phyloP scores from a whole-genome alignment of 331 rosid genomes.

The Malus hybrid region DNA sequence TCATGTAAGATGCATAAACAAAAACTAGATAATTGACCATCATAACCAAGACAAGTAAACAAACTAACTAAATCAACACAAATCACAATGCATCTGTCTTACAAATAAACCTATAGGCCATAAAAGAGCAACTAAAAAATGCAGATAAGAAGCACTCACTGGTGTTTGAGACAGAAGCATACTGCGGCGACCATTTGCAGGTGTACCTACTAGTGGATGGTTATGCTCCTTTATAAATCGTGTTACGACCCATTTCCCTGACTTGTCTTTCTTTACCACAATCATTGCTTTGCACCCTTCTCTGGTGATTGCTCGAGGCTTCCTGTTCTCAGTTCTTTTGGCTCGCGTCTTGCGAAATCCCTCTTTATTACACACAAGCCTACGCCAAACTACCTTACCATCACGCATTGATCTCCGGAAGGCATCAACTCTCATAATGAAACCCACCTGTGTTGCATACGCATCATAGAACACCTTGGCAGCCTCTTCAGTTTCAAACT shows the following conservation, averaged over 20 bases:
- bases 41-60: not conserved
- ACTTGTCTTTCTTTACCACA: constrained; percentile 35
- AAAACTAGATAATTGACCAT: not conserved
- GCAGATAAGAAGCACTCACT: constrained; percentile 18
- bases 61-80: not conserved
- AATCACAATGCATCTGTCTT: not conserved
- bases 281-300: constrained; percentile 53
- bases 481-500: constrained; percentile 42
- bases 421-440: constrained; percentile 45
- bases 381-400: constrained; percentile 48
- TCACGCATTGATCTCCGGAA: constrained; percentile 46
- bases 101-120: not conserved
- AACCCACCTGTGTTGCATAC: constrained; percentile 38
- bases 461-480: constrained; percentile 42
- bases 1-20: not conserved
- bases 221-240: constrained; percentile 38
- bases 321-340: constrained; percentile 38
- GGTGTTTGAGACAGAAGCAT: constrained; percentile 38
- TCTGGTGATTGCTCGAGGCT: constrained; percentile 42
- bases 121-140: not conserved
- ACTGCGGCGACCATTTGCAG: constrained; percentile 35
- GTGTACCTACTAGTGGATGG: constrained; percentile 39
- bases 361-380: constrained; percentile 47
- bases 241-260: constrained; percentile 43
- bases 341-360: constrained; percentile 42